Evolutionary conservation across 2,329 filamentous ascomycete species (phyloP), one percentile per base, ranked within the genome.

Genomic region (Aureobasidium sp.): DNA sequence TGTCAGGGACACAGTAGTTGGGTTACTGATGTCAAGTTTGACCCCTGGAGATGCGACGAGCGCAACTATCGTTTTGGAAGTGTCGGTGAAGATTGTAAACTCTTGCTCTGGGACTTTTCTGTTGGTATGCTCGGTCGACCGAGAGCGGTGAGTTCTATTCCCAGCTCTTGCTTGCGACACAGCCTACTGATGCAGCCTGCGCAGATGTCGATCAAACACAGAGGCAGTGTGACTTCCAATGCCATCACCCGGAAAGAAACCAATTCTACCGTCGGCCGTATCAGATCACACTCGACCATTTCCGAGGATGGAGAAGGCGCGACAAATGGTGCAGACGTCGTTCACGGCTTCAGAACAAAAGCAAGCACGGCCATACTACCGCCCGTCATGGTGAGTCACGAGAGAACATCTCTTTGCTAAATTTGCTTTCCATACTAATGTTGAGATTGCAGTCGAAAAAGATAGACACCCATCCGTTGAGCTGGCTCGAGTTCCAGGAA

Each of bases 71-170:
- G 94, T 1, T 96, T 99, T 69, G 94, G 94, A 33, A 96, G 91
- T 69, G 93, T 99, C 0, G 94, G 93, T 15, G 93, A 97, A 72
- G 94, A 99, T 72, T 90, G 92, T 68, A 83, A 91, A 62, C 78
- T 99, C 19, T 84, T 96, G 63, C 79, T 99, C 14, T 99, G 94
- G 94, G 94, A 99, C 77, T 99, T 99, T 73, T 96, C 88, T 67
- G 91, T 96, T 45, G 91, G 91, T 68, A 97, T 97, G 93, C 81
- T 99, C 68, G 90, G 95, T 74, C 84, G 92, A 64, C 93, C 94
- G 22, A 93, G 93, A 76, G 87, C 85, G 67, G 89, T 91, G 78
- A 70, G 88, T 82, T 40, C 52, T 24, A 40, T 42, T 27, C 27
- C 9, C 24, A 12, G 24, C 19, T 27, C 29, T 37, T 54, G 37